Percentiles rank a stretch among this genome's conserved stretches.
These are phyloP conservation scores for Pythium phragmitis DNA, from an alignment of 352 stramenopile genomes.

Conservation along the genomic window DNA sequence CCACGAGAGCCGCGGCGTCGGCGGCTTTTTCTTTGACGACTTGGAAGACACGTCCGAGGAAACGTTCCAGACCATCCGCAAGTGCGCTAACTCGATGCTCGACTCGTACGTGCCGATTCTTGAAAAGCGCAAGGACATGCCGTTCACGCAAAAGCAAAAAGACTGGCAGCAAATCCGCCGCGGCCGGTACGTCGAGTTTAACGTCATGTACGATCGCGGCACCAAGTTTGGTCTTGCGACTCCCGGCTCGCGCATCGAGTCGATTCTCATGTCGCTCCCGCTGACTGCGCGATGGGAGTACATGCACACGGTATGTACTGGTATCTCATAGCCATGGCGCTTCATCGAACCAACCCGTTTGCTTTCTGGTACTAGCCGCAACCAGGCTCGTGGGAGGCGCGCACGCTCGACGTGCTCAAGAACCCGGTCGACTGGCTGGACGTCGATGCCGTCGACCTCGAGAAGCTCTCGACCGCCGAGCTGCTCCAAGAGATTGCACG, in stretches of 20 bases:
- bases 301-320: conserved; percentile 53
- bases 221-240: conserved; percentile 98
- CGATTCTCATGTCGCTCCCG: conserved; percentile 98
- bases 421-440: conserved; percentile 94
- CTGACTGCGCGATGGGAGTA: conserved; percentile 98
- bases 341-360: too few species aligned
- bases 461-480: conserved; percentile 68
- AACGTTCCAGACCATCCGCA: conserved; percentile 79
- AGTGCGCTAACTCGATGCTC: conserved; percentile 80
- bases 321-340: too few species aligned
- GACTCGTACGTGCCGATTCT: conserved; percentile 97
- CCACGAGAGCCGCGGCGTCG: conserved; percentile 93
- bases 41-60: conserved; percentile 92
- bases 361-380: conserved; percentile 45
- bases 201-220: conserved; percentile 98
- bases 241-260: conserved; percentile 95
- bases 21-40: conserved; percentile 99
- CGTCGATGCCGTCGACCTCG: conserved; percentile 67
- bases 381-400: conserved; percentile 89
- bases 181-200: conserved; percentile 99
- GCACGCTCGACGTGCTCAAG: conserved; percentile 93
- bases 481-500: conserved; percentile 76
- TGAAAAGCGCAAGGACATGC: conserved; percentile 93
- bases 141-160: conserved; percentile 96
- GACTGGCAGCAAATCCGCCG: conserved; percentile 97